Conservation (phyloP, 257 asterid genomes). For the Nicotiana obtusifolia region DNA sequence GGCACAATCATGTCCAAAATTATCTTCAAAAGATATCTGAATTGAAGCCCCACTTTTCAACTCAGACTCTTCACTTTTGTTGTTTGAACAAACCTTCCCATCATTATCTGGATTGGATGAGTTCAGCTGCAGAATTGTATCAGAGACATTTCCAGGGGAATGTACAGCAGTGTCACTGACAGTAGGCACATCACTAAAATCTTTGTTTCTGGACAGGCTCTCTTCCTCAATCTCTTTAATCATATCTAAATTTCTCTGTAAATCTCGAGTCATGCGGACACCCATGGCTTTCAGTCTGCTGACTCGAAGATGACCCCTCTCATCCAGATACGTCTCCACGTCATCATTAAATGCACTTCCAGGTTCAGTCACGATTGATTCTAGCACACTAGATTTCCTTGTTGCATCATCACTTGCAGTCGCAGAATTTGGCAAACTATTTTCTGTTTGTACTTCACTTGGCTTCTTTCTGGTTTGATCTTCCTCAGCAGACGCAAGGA, state of each 20-base stretch:
- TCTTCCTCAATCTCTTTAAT: constrained; percentile 78
- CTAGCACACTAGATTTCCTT: constrained; percentile 31
- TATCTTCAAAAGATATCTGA: constrained; percentile 76
- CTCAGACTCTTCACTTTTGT: constrained; percentile 20
- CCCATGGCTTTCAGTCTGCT: constrained; percentile 91
- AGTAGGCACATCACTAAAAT: constrained; percentile 16
- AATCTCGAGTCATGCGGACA: constrained; percentile 91
- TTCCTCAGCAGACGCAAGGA: constrained; percentile 65
- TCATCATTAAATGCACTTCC: constrained; percentile 44
- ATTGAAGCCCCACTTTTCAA: constrained; percentile 43
- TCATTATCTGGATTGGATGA: constrained; percentile 25
- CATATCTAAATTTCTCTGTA: constrained; percentile 89
- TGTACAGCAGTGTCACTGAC: constrained; percentile 18
- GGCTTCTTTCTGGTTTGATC: constrained; percentile 34
- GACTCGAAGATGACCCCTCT: constrained; percentile 75
- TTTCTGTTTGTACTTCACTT: constrained; percentile 30
- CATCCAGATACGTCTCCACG: constrained; percentile 84
- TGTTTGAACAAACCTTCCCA: constrained; percentile 22
- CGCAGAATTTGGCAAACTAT: constrained; percentile 21
- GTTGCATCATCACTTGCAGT: constrained; percentile 23
- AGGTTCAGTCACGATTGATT: constrained; percentile 40
- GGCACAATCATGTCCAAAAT: constrained; percentile 24
- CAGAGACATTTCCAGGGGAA: constrained; percentile 23
- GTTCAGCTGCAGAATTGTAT: constrained; percentile 22
- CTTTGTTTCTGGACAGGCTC: constrained; percentile 19